Evolutionary conservation across 2,329 filamentous ascomycete species (phyloP), one percentile per base, ranked within the genome.

Genomic region (Pseudogymnoascus destructans): DNA sequence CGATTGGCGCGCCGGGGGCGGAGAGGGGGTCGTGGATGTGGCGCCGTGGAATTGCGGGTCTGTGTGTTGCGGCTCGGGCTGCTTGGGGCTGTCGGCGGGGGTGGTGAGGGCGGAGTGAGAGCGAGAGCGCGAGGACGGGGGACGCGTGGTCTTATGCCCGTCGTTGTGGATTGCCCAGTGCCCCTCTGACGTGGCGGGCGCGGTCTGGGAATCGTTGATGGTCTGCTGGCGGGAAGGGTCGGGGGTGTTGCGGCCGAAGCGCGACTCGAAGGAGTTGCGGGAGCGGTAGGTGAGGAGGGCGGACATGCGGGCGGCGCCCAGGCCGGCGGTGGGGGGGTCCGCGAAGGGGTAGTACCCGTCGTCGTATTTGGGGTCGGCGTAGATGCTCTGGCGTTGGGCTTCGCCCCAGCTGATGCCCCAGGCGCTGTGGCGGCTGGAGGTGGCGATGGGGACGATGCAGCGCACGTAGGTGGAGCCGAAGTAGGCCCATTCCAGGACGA

Each of bases 361-460:
- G 62, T 96, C 90, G 71, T 98, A 98, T 74, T 96, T 97, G 30
- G 93, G 93, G 70, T 98, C 93, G 36, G 89, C 91, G 73, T 97
- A 98, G 70, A 98, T 97, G 77, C 87, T 91, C 73, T 93, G 88
- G 57, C 89, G 79, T 70, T 95, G 89, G 3, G 88, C 88, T 70
- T 93, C 89, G 40, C 87, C 88, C 89, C 89, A 95, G 72, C 86
- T 91, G 67, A 93, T 95, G 21, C 89, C 86, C 89, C 89, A 95
- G 4, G 89, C 89, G 66, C 87, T 92, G 71, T 93, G 89, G 40
- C 85, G 78, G 64, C 86, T 88, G 6, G 88, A 92, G 5, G 89
- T 93, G 19, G 89, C 89, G 65, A 95, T 92, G 11, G 89, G 86
- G 8, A 93, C 85, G 64, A 93, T 84, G 63, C 79, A 84, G 63